A percentile compares a stretch with the other conserved stretches of the same genome.
phyloP scores from a whole-genome alignment of 495 filamentous ascomycete genomes.

The Choiromyces venosus region DNA sequence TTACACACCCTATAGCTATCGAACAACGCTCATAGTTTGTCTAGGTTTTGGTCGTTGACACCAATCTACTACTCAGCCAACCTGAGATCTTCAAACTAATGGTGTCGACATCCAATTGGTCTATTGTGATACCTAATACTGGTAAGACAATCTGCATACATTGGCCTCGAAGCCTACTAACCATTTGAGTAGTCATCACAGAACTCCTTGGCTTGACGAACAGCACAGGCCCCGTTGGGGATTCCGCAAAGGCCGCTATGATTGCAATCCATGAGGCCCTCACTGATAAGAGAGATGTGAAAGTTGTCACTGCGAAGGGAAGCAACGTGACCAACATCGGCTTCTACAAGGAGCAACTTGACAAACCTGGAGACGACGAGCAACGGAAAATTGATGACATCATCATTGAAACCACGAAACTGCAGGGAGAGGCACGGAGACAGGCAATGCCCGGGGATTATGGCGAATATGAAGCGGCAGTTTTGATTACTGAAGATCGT shows the following conservation, averaged over 20 bases:
- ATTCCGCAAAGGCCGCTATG: constrained; percentile 34
- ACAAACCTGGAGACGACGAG: constrained; percentile 25
- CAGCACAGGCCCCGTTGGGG: constrained; percentile 28
- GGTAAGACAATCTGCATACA: constrained; percentile 23
- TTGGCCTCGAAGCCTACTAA: constrained; percentile 5
- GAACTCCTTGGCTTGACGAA: constrained; percentile 36
- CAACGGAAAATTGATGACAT: constrained; percentile 40
- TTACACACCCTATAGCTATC: not conserved
- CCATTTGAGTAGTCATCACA: constrained; percentile 31
- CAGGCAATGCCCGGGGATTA: constrained; percentile 11
- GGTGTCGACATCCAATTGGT: constrained; percentile 29
- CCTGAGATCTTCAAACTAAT: constrained; percentile 37
- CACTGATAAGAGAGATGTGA: constrained; percentile 34
- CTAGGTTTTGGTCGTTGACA: constrained; percentile 40
- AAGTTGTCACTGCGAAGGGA: constrained; percentile 39
- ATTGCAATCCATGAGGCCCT: constrained; percentile 34
- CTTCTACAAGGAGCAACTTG: constrained; percentile 38
- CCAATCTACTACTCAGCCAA: constrained; percentile 37
- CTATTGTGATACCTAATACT: constrained; percentile 38
- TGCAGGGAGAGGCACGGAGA: constrained; percentile 28
- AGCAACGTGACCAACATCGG: constrained; percentile 34
- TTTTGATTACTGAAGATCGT: constrained; percentile 39
- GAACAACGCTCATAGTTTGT: not conserved
- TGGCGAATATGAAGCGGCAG: constrained; percentile 37
- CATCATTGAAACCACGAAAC: constrained; percentile 36